Percentiles rank a stretch among this genome's conserved stretches.
phyloP scores from a whole-genome alignment of 306 rosid species.

The Delonix regia region DNA sequence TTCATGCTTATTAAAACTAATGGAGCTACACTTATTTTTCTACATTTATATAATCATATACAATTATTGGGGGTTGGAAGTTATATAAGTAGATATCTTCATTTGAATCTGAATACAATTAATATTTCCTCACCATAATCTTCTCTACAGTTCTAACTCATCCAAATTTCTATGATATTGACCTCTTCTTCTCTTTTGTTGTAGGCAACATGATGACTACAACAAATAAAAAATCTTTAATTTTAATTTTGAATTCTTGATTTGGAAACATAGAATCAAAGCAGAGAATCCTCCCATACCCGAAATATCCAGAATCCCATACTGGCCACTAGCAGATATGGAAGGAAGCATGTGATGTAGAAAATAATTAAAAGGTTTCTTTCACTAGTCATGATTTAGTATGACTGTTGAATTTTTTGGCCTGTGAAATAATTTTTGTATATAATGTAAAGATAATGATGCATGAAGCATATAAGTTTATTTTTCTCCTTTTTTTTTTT shows the following conservation, averaged over 20 bases:
- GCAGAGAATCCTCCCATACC: slow-evolving; percentile 2
- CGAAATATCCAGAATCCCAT: slow-evolving; percentile 35
- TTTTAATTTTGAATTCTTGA: background rate
- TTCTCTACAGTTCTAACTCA: no score
- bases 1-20: no score
- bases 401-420: background rate
- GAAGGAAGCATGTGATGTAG: background rate
- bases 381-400: background rate
- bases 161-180: no score
- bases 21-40: no score
- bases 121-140: no score
- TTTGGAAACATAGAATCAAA: slow-evolving; percentile 21
- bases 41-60: no score
- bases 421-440: background rate
- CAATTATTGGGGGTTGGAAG: no score
- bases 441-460: background rate
- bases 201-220: no score
- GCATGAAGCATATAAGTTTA: background rate
- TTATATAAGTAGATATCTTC: no score
- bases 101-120: no score
- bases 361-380: background rate
- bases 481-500: no score
- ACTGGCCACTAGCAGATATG: background rate
- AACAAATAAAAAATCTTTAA: background rate
- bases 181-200: no score